These are phyloP conservation scores for Colletotrichum sp. DNA, from an alignment of 2,329 filamentous ascomycete genomes.

Conservation along the genomic window DNA sequence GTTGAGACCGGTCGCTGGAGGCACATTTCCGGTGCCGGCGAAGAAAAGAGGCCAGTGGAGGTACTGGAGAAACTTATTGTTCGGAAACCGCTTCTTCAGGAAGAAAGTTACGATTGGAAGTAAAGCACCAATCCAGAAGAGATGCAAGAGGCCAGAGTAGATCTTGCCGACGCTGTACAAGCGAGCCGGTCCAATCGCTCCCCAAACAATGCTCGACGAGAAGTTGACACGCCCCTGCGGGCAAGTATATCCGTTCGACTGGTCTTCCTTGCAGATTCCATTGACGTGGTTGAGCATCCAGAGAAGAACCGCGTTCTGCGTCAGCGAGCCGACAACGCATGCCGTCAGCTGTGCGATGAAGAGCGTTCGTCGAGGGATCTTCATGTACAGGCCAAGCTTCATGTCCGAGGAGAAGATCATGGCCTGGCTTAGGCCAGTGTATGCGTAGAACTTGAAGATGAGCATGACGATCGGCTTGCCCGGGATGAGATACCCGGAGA, in stretches of 20 bases:
- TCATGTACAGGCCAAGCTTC: conserved; percentile 53
- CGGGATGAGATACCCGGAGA: conserved; percentile 54
- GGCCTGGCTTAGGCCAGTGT: conserved; percentile 38
- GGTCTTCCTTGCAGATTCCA: conserved; percentile 43
- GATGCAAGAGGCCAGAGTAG: conserved; percentile 51
- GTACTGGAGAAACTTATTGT: neutral
- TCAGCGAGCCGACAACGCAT: conserved; percentile 51
- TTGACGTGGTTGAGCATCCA: conserved; percentile 38
- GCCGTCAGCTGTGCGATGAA: conserved; percentile 68
- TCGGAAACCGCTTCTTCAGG: neutral
- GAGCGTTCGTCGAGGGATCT: conserved; percentile 61
- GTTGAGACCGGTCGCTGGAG: conserved; percentile 12
- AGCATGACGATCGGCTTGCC: conserved; percentile 41
- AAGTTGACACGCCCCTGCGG: conserved; percentile 53
- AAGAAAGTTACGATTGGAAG: conserved; percentile 11
- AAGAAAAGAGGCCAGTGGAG: conserved; percentile 19
- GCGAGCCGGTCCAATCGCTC: conserved; percentile 53
- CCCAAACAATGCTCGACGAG: conserved; percentile 55
- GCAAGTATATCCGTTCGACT: conserved; percentile 52
- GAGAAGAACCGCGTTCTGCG: conserved; percentile 40
- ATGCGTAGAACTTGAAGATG: conserved; percentile 37
- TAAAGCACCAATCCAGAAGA: conserved; percentile 51
- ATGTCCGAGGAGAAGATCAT: conserved; percentile 53
- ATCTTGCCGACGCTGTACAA: conserved; percentile 51
- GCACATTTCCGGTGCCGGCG: conserved; percentile 11